Evolutionary conservation across 306 rosid genomes (phyloP).

Genomic region (Phaseolus lunatus): DNA sequence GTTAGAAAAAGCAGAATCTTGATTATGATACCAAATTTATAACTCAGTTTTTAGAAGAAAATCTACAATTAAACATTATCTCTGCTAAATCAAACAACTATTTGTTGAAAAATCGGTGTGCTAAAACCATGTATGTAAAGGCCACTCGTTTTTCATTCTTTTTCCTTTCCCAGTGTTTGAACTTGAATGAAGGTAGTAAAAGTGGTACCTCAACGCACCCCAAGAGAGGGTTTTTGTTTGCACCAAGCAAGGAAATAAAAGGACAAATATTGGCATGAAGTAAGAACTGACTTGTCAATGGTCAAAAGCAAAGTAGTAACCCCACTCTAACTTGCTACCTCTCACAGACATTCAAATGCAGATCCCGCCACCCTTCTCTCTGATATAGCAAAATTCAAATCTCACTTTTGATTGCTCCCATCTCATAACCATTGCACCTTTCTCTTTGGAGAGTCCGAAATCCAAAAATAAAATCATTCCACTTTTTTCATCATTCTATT

Average conservation of each 20-base stretch:
- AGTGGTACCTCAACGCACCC: slow-evolving; percentile 44
- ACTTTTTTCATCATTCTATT: slow-evolving; percentile 22
- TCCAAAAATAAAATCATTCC: slow-evolving; percentile 38
- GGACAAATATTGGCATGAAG: slow-evolving; percentile 45
- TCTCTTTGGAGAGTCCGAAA: slow-evolving; percentile 44
- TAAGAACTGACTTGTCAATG: slow-evolving; percentile 57
- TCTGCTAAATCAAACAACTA: too few relatives aligned
- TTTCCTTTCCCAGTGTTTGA: slow-evolving; percentile 37
- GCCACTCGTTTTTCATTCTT: neutral
- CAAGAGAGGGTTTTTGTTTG: slow-evolving; percentile 45
- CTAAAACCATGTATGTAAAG: neutral
- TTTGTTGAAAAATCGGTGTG: neutral
- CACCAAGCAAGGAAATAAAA: slow-evolving; percentile 35
- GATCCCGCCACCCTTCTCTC: slow-evolving; percentile 75
- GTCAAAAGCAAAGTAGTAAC: slow-evolving; percentile 40
- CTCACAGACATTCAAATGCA: slow-evolving; percentile 70
- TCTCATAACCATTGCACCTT: slow-evolving; percentile 20
- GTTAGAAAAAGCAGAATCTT: too few relatives aligned
- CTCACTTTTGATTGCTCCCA: slow-evolving; percentile 34
- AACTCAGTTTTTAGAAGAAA: too few relatives aligned
- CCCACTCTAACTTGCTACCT: slow-evolving; percentile 9
- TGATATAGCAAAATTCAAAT: slow-evolving; percentile 54
- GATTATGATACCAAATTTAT: too few relatives aligned
- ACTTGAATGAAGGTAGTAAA: slow-evolving; percentile 28
- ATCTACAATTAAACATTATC: too few relatives aligned